Base-by-base conservation (phyloP, 108 stramenopile species). In the Cyclotella sp. region DNA sequence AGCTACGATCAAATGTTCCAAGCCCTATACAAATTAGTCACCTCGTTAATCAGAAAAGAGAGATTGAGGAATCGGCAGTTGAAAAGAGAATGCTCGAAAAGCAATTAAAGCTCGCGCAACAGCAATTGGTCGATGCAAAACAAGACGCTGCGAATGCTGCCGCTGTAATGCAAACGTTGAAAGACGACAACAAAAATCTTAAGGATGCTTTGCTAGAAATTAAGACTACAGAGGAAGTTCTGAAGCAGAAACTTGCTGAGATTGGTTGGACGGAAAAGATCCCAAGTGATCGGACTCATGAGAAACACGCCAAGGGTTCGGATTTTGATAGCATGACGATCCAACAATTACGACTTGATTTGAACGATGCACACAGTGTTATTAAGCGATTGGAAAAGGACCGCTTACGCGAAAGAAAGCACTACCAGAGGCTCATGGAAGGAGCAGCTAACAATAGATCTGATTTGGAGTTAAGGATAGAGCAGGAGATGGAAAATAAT, bases 101-200 rank as follows among this genome's bases (percentile, higher is more conserved):
- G 15, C 71, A 72, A 44, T 45, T 72, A 19, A 16, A 42, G 19
- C 39, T 59, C 28, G 49, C 44, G 28, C 57, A 72, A 47, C 30
- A 72, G 19, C 71, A 72, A 34, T 59, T 72, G 12, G 13, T 61
- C 19, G 59, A 72, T 14, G 71, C 71, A 61, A 72, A 61, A 34
- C 45, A 62, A 16, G 59, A 72, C 11, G 29, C 29, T 21, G 30
- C 40, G 26, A 72, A 72, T 13, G 39, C 59, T 0, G 30, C 40
- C 29, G 28, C 58, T 49, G 22, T 30, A 39, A 43, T 49, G 6
- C 5, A 60, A 34, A 43, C 26, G 4, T 27, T 72, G 24, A 1
- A 43, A 12, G 55, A 42, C 9, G 39, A 58, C 18, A 61, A 72
- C 21, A 61, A 61, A 19, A 21, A 61, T 1, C 59, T 72, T 2